Percentiles rank a stretch among this genome's conserved stretches.
Conservation (phyloP, 1,284 basidiomycete species). For the Apiotrichum siamense region DNA sequence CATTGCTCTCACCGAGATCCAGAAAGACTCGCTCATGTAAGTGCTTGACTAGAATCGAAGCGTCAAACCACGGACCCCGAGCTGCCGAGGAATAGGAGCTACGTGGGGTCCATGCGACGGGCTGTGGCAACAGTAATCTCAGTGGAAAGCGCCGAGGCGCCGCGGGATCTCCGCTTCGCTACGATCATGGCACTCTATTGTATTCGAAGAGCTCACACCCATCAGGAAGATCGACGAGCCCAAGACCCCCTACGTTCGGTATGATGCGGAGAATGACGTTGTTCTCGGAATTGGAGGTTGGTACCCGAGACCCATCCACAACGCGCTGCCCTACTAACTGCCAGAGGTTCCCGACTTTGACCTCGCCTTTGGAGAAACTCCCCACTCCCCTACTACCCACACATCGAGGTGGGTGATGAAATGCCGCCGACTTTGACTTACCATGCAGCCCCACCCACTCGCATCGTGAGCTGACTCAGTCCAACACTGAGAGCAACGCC, state of each 20-base stretch:
- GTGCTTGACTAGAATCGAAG: no score
- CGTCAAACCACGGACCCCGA: no score
- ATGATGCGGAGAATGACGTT: slow-evolving; percentile 76
- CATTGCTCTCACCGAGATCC: slow-evolving; percentile 77
- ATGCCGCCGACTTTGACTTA: background rate
- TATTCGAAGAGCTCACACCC: no score
- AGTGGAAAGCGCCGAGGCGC: no score
- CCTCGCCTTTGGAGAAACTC: slow-evolving; percentile 16
- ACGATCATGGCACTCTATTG: no score
- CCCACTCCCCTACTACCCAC: background rate
- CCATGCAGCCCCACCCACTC: slow-evolving; percentile 2
- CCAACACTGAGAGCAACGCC: slow-evolving; percentile 20
- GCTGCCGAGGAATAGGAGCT: no score
- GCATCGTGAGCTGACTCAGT: slow-evolving; percentile 1
- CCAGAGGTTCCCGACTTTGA: slow-evolving; percentile 55
- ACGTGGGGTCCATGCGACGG: background rate
- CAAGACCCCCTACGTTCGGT: slow-evolving; percentile 90
- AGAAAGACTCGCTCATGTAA: slow-evolving; percentile 82
- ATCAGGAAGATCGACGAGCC: slow-evolving; percentile 80
- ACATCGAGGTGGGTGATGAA: slow-evolving; percentile 4
- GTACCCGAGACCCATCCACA: background rate
- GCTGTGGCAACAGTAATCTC: no score
- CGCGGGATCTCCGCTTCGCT: background rate
- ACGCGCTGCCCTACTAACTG: slow-evolving; percentile 1
- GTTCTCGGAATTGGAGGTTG: slow-evolving; percentile 59